Evolutionary conservation across 129 eudicot species (phyloP), one percentile per base, ranked within the genome.

Genomic region (Saussurea involucrata): DNA sequence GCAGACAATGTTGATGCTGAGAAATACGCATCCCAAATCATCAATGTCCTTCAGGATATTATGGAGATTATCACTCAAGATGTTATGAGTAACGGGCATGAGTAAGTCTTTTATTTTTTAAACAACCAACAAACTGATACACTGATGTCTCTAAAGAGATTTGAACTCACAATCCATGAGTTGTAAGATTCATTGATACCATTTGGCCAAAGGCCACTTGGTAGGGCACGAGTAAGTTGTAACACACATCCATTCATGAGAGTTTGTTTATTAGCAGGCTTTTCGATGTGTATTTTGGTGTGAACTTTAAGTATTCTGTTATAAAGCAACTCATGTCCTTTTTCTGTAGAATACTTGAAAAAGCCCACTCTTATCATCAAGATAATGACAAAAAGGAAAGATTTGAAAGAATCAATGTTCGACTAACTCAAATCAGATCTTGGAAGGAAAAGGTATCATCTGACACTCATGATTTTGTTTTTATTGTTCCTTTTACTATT

Each of bases 41-140:
- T 95, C 36, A 95, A 95, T 74, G 90, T 88, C 57, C 86, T 95
- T 80, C 97, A 95, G 80, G 99, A 95, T 85, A 92, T 95, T 27
- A 83, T 95, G 85, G 99, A 95, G 86, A 95, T 92, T 78, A 95
- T 95, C 73, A 88, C 90, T 27, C 89, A 90, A 80, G 99, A 95
- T 87, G 91, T 95, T 69, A 92, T 95, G 97, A 58, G 6, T 34
- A 81, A 88, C 10, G 99, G 96, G n/a, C 92, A 85, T 11, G 91
- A 88, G 99, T 95, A 83, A 87, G 95, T 85, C 73, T 34, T 44
- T 37, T 37, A 46, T 29, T n/a, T 74, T 24, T 55, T 25, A 20
- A 42, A 58, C 53, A 10, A 9, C 11, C 27, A 42, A 37, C 33
- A 64, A 72, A 72, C 37, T 46, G 72, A 72, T 17, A 11, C 64